Conservation (phyloP, 2,329 filamentous ascomycete genomes). For the Hyphodiscus sp. region DNA sequence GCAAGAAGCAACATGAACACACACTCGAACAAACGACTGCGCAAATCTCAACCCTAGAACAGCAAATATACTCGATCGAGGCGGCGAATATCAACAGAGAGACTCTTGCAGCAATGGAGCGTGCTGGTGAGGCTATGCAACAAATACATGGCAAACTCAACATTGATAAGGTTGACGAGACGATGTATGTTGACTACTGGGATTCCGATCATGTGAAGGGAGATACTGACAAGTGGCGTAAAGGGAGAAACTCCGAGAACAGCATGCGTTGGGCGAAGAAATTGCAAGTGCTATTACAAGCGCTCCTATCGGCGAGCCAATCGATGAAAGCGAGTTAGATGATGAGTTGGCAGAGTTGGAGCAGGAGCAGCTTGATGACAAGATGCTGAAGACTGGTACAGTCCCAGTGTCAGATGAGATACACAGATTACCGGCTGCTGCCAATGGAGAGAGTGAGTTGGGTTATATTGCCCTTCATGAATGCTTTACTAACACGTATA, state of each 20-base stretch:
- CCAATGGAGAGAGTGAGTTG: constrained; percentile 68
- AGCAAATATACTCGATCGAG: constrained; percentile 95
- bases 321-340: constrained; percentile 84
- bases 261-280: constrained; percentile 89
- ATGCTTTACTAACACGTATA: constrained; percentile 8
- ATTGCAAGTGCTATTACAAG: constrained; percentile 80
- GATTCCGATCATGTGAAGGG: constrained; percentile 5
- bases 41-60: constrained; percentile 88
- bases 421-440: constrained; percentile 67
- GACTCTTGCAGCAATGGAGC: constrained; percentile 90
- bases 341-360: constrained; percentile 80
- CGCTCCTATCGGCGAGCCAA: constrained; percentile 56
- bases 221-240: constrained; percentile 28
- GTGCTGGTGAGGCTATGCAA: constrained; percentile 84
- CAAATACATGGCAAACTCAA: constrained; percentile 85
- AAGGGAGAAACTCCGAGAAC: constrained; percentile 86
- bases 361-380: constrained; percentile 87
- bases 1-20: constrained; percentile 92
- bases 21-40: constrained; percentile 83
- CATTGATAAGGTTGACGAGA: constrained; percentile 89
- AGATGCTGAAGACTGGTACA: constrained; percentile 83
- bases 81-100: constrained; percentile 98
- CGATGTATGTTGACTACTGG: constrained; percentile 63
- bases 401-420: constrained; percentile 77
- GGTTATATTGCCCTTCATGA: too few species aligned